Base-by-base conservation (phyloP, 441 rosid genomes). In the Populus hybrid region DNA sequence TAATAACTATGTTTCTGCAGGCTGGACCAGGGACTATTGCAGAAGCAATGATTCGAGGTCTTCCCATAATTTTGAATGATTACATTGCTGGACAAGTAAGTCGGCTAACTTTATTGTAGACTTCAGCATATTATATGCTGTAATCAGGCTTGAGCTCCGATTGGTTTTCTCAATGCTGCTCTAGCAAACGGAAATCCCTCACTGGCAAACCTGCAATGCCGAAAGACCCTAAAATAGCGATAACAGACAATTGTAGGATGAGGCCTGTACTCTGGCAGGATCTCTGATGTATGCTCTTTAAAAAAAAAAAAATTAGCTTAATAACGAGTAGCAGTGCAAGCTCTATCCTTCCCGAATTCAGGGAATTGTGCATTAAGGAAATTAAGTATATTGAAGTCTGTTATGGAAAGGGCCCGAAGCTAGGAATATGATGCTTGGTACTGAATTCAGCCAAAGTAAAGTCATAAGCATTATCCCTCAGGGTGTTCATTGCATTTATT, bases 21-120 rank as follows among this genome's bases (percentile, higher is more conserved):
- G 99, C 99, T 72, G 99, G 99, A 70, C 99, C 99, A 2, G 99
- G 99, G 69, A 95, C 99, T 61, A 95, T 95, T 81, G 97, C 99
- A 63, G 99, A 95, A 90, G 93, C 99, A 18, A 92, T 94, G 99
- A 95, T 95, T 77, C 90, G 92, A 70, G 98, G 98, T 68, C 89
- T 94, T 74, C 99, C 99, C 5, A 91, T 95, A 82, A 90, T 94
- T 79, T 86, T 95, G 82, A 94, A 95, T 68, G 95, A 79, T 73
- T 95, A 82, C 90, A 95, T 95, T 21, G 99, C 98, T 75, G 99
- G 99, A 23, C 98, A 95, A 86, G 99, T 93, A 88, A 86, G 85
- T 82, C 70, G n/a, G 46, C 16, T 74, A 65, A 67, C 77, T 4
- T 46, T 38, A 50, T 20, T 75, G 2, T 76, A 21, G 69, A 67